Evolutionary conservation across 2,329 filamentous ascomycete species (phyloP), one percentile per base, ranked within the genome.

Genomic region (Fusarium kyushuense): DNA sequence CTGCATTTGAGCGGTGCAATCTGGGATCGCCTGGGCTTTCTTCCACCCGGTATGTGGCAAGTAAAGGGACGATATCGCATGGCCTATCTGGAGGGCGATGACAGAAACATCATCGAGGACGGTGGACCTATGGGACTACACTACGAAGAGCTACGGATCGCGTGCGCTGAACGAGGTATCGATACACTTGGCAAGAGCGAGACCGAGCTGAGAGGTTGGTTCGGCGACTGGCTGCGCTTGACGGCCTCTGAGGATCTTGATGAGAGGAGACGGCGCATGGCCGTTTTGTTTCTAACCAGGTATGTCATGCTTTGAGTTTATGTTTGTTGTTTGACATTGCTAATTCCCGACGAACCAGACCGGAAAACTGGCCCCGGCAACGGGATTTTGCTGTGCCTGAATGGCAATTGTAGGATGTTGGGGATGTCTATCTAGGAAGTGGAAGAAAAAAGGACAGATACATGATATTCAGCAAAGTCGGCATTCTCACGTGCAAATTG

Each of bases 131-230:
- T 73, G 54, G 84, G 79, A 23, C 80, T 96, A 71, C 84, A 85
- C 67, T 79, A 79, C 10, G 85, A 87, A 38, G 93, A 96, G 81
- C 80, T 94, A 21, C 80, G 81, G 63, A 84, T 93, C 61, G 92
- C 92, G 16, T 91, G 91, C 72, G 84, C 88, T 58, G 91, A 93
- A 67, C 84, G 91, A 16, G 92, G 90, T 1, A 83, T 91, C 35
- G 80, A 87, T 70, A 83, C 87, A 12, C 69, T 87, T 27, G 84
- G 79, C 4, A 84, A 84, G 58, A 87, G 86, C 23, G 88, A 92
- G 71, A 77, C 79, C 2, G 86, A 87, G 62, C 72, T 93, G 67
- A 78, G 84, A 63, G 74, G 72, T 11, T 73, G 78, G 70, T 74
- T 88, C 42, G 78, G 75, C 23, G 76, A 79, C 54, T 88, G 86